phyloP scores from a whole-genome alignment of 2,329 filamentous ascomycete genomes.

The Byssoonygena ceratinophila region DNA sequence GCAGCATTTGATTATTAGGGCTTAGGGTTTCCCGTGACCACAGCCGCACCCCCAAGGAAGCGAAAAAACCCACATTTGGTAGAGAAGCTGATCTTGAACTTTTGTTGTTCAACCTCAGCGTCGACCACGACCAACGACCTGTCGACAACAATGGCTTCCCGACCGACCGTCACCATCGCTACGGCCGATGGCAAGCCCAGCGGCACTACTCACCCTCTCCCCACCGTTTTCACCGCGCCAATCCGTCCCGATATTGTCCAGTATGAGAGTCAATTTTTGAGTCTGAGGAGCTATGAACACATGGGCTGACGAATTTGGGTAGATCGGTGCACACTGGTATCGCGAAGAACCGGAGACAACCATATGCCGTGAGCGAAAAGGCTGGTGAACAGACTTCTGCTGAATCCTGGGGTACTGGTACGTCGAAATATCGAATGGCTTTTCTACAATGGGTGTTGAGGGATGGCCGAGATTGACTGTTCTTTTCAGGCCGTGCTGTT shows the following conservation, averaged over 20 bases:
- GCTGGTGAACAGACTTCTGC: slow-evolving; percentile 99
- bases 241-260: slow-evolving; percentile 99
- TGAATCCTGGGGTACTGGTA: slow-evolving; percentile 99
- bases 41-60: slow-evolving; percentile 24
- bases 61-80: slow-evolving; percentile 36
- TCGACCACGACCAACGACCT: slow-evolving; percentile 26
- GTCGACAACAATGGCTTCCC: slow-evolving; percentile 65
- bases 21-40: slow-evolving; percentile 26
- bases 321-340: slow-evolving; percentile 87
- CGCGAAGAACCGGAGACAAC: slow-evolving; percentile 99
- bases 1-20: slow-evolving; percentile 25
- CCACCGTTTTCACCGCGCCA: slow-evolving; percentile 91
- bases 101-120: slow-evolving; percentile 19
- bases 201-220: slow-evolving; percentile 81
- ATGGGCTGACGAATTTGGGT: slow-evolving; percentile 26
- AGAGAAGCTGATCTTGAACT: slow-evolving; percentile 20
- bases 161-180: slow-evolving; percentile 96
- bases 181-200: slow-evolving; percentile 88
- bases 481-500: slow-evolving; percentile 73
- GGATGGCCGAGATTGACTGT: slow-evolving; percentile 13
- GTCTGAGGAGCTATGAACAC: slow-evolving; percentile 8
- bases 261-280: slow-evolving; percentile 44
- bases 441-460: slow-evolving; percentile 12
- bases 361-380: slow-evolving; percentile 99
- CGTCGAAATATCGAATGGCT: slow-evolving; percentile 37